Evolutionary conservation across 345 rosid genomes (phyloP), one percentile per base, ranked within the genome.

Genomic region (Bruguiera sexangula): DNA sequence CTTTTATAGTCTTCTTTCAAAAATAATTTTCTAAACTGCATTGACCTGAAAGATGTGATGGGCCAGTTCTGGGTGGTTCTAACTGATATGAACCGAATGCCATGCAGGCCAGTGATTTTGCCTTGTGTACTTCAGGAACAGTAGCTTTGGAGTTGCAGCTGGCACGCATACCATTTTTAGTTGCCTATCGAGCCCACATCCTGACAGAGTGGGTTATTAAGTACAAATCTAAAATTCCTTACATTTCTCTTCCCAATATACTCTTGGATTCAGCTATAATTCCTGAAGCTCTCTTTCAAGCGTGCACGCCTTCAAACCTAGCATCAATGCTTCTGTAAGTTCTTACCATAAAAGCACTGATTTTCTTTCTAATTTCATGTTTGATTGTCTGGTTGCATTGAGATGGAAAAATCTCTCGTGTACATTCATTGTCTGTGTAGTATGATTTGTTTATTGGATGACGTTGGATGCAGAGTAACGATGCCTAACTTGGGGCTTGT

Each of bases 71-170:
- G 31, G 29, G 21, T 63, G 26, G 16, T 48, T 62, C 36, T 53
- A 10, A 39, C 52, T 26, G 60, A 62, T 15, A 26, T 67, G 54
- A 48, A 54, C 55, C 66, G 6, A 21, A 76, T 54, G 36, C 68
- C 54, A 51, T 76, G 80, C 93, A 94, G 98, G 96, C 85, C 58
- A 91, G 98, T 67, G 76, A 43, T 70, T 87, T 82, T 72, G 98
- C 98, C 18, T 75, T 94, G 65, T 94, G 98, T 76, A 91, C 97
- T 68, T 94, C 97, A n/a, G 98, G 97, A 80, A 89, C 98, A n/a
- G 98, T 85, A 68, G 96, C 96, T 30, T 70, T 94, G 72, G 96
- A 94, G 81, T 69, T 94, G 75, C 97, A 91, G 78, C 86, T 94
- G 53, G 96, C 92, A 6, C 82, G 79, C 67, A 74, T 91, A 67